Evolutionary conservation across 352 stramenopile species (phyloP), one percentile per base, ranked within the genome.

Genomic region (Blastocystis sp.): DNA sequence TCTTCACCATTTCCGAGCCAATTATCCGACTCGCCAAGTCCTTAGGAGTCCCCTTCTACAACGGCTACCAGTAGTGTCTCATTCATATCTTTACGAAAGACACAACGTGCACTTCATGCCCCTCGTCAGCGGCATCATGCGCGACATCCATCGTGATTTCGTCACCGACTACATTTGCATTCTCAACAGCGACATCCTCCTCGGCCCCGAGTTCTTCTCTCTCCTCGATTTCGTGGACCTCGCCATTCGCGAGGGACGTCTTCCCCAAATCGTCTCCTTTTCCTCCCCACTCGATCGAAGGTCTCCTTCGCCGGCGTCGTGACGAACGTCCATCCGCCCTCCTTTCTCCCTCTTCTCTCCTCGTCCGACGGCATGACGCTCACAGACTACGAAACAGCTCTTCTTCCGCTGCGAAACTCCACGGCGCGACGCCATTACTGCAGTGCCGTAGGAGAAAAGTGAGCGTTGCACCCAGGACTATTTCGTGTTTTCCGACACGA

Each of bases 1-100:
- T 81, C 42, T 81, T 81, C 40, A 65, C 69, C 0, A 81, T 81
- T 21, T 81, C 69, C 4, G 38, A 81, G 24, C 69, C 69, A 40
- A 9, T 81, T 16, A 61, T 81, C 69, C 36, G 21, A 21, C n/a
- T 81, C 14, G 69, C 69, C 21, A 9, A 81, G 27, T 59, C 36
- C 44, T n/a, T 81, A 3, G 51, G 51, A 6, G 6, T 81, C 44
- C 21, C 40, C n/a, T 81, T 63, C 34, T 81, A 81, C 16, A 48
- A 46, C 24, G 69, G 69, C 16, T 81, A 81, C 34, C 14, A 64
- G 69, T 81, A 49, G 6, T 24, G 14, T 14, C 24, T 46, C 9
- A 18, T 11, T 21, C 9, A 18, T 9, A 1, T 27, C 0, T n/a
- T 64, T 1, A 81, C 4, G 8, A 24, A 63, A 81, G 69, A 44